Base-by-base conservation (phyloP, 768 basidiomycete species). In the Auricularia sp. region DNA sequence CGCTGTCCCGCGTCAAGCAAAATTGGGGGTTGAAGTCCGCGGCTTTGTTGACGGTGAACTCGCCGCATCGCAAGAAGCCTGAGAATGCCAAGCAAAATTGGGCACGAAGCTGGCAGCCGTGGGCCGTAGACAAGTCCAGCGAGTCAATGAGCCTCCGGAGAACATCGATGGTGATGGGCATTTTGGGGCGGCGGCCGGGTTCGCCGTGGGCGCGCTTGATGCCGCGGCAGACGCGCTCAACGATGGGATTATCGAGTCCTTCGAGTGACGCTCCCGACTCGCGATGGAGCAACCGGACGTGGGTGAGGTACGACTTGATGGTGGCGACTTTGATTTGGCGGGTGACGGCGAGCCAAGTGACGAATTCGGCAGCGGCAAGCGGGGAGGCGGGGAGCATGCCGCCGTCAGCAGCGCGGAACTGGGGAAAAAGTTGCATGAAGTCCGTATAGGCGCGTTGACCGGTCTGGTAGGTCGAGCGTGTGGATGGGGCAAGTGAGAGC, bases 181-280 rank as follows among this genome's bases (percentile, higher is more conserved):
- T 70, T 47, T 69, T 69, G 11, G 70, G 75, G 7, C 70, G 70
- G 3, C 69, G 71, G 3, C 64, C 68, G 3, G 61, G 45, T 16
- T 74, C 71, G 1, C 77, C 74, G 62, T 72, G 69, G 42, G 69
- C 70, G 3, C 67, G 68, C 66, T 77, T 76, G 66, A 76, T 76
- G 3, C 77, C 75, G 0, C 74, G 64, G 61, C 77, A 67, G 45
- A 77, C 64, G 0, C 72, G 68, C 34, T 71, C 71, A 5, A 76
- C 63, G 1, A 70, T 69, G 1, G 71, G 69, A 21, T 75, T 73
- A 33, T 74, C 66, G 39, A 70, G 70, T 0, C 70, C 69, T 1
- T 54, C 36, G 44, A 71, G 71, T 29, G 72, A 66, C 13, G 75
- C 69, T 29, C 70, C 74, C 4, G 67, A 61, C 37, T 78, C 72